Evolutionary conservation across 2,329 filamentous ascomycete genomes (phyloP), one percentile per base, ranked within the genome.

Genomic region (Colletotrichum costaricense): DNA sequence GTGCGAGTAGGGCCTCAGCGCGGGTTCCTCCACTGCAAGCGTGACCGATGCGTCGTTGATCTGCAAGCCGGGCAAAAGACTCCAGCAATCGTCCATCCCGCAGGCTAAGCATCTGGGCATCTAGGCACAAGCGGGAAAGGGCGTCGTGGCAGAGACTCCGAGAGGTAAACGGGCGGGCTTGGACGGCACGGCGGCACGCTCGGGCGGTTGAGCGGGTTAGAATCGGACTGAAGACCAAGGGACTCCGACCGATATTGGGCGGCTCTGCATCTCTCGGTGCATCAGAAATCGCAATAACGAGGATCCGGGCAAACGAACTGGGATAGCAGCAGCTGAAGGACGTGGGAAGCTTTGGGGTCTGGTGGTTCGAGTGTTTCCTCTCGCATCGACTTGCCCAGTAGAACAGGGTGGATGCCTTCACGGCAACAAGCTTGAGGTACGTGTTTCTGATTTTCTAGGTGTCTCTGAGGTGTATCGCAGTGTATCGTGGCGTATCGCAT

Each of bases 171-270:
- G 42, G 38, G 38, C 58, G 66, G 69, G 69, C 69, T 72, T 72
- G 58, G 65, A 58, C 58, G 69, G 69, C 64, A 72, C 58, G 19
- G 58, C 69, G 69, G 69, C 69, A 72, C 58, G 69, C 65, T 69
- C 59, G 54, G 66, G 66, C 54, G 65, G 59, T 33, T 62, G 52
- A 55, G 69, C 69, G 69, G 64, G n/a, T 28, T 54, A 42, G 22
- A 33, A 55, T 58, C 69, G 30, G 54, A 69, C 42, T 68, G 59
- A 46, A 72, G 54, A 42, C 26, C 69, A 54, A 57, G 63, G 46
- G 63, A 42, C 14, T 33, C n/a, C 19, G 65, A 28, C 46, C 5
- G 58, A 4, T 52, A 55, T 35, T 58, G 57, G 60, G 67, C 63
- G 69, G 56, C 63, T 62, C 69, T 72, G 58, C 67, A 38, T 52